phyloP scores from a whole-genome alignment of 257 asterid genomes.

The Parsonsia alboflavescens region DNA sequence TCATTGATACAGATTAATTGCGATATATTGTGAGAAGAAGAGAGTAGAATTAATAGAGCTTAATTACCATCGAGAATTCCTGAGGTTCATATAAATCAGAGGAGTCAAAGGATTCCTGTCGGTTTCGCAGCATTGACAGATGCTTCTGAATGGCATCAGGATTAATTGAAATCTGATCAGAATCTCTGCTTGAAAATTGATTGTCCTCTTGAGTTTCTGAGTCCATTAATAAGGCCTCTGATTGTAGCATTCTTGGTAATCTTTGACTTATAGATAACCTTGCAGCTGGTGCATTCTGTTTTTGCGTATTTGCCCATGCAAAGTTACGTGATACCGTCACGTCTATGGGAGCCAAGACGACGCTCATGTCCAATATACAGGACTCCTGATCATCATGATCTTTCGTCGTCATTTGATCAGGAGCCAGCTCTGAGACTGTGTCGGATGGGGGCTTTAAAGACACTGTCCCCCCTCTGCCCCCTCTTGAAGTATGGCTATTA shows the following conservation, averaged over 20 bases:
- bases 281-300: slow-evolving; percentile 36
- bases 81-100: slow-evolving; percentile 33
- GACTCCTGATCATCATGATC: slow-evolving; percentile 23
- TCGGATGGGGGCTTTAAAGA: slow-evolving; percentile 45
- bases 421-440: slow-evolving; percentile 55
- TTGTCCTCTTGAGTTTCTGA: slow-evolving; percentile 32
- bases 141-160: slow-evolving; percentile 26
- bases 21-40: too few relatives aligned
- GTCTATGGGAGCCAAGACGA: slow-evolving; percentile 53
- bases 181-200: slow-evolving; percentile 19
- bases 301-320: slow-evolving; percentile 48
- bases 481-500: slow-evolving; percentile 20
- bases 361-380: slow-evolving; percentile 25
- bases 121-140: slow-evolving; percentile 18
- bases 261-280: slow-evolving; percentile 31
- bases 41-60: background rate
- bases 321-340: slow-evolving; percentile 41
- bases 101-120: slow-evolving; percentile 46
- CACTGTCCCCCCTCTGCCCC: slow-evolving; percentile 46
- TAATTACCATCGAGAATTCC: slow-evolving; percentile 38
- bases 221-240: slow-evolving; percentile 18
- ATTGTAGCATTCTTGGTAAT: slow-evolving; percentile 19
- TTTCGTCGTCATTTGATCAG: slow-evolving; percentile 45
- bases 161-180: slow-evolving; percentile 23
- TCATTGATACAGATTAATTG: too few relatives aligned